Evolutionary conservation across 106 monocot genomes (phyloP), one percentile per base, ranked within the genome.

Genomic region (Agapanthus africanus): DNA sequence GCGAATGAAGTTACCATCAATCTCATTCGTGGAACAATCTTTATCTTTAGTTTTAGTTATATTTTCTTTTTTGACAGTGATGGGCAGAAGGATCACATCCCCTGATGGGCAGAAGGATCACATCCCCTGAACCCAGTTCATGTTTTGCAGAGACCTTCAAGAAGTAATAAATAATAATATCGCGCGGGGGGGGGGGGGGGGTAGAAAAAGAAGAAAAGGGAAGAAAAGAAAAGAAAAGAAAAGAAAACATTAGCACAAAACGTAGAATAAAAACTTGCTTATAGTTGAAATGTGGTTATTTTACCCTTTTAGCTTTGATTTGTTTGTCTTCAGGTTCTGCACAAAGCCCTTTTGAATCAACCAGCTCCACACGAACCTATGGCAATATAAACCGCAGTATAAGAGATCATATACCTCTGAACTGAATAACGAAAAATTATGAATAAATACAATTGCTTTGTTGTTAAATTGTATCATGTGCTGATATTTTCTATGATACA

Each of bases 101-200:
- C 94, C 94, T 42, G 74, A n/a, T n/a, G n/a, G n/a, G n/a, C 60
- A 95, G 51, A 79, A 83, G 15, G 7, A 42, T 42, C 7, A 42
- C 42, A 15, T 42, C 42, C 15, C 42, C 42, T 8, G 42, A 76
- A 67, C 31, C 79, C 57, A 95, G 64, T 38, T 67, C 60, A 78
- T 91, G 81, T 74, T 91, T 88, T 69, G 84, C 85, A 65, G 88
- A 79, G 44, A 95, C 91, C 95, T 91, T 83, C 32, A 1, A 79
- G 66, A 1, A 3, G 26, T 7, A 66, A 38, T 21, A 63, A 38
- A 22, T 38, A 38, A 6, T 38, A 21, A 22, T 22, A 6, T 56
- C 54, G 30, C 35, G 2, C 76, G 65, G 0, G 30, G 35, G 4
- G 8, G 15, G 18, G 35, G 4, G 8, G 15, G 18, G n/a, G n/a